These are phyloP conservation scores for Blepharisma undulans DNA, from an alignment of 169 alveolate genomes.

Conservation along the genomic window DNA sequence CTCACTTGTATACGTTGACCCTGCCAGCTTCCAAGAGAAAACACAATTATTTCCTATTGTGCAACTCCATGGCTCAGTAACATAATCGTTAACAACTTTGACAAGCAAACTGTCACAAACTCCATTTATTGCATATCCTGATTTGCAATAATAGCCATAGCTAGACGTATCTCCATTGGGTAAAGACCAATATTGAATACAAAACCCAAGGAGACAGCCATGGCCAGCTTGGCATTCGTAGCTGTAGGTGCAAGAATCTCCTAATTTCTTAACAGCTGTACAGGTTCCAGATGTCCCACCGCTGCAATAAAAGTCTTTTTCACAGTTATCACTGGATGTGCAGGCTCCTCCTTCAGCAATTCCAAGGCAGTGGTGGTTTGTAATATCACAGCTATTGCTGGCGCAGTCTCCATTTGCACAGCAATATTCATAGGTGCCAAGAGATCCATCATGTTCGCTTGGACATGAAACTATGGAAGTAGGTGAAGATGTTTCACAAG, in stretches of 20 bases:
- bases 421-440: neutral
- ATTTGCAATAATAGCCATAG: neutral
- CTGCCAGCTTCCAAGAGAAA: neutral
- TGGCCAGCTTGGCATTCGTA: neutral
- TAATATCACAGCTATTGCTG: neutral
- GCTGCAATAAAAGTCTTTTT: neutral
- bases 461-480: neutral
- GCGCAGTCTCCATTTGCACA: neutral
- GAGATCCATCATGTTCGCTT: neutral
- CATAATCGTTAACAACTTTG: neutral
- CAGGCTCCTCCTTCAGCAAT: neutral
- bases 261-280: neutral
- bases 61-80: neutral
- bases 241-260: neutral
- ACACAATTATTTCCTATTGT: conserved; percentile 1
- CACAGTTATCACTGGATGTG: neutral
- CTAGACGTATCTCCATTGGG: neutral
- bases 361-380: neutral
- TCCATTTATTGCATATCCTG: neutral
- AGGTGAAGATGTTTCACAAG: neutral
- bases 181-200: neutral
- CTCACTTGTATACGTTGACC: neutral
- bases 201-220: neutral
- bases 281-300: neutral
- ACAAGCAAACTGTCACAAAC: neutral